Percentiles rank a stretch among this genome's conserved stretches.
phyloP scores from a whole-genome alignment of 1,284 basidiomycete genomes.

The Wallemia mellicola region DNA sequence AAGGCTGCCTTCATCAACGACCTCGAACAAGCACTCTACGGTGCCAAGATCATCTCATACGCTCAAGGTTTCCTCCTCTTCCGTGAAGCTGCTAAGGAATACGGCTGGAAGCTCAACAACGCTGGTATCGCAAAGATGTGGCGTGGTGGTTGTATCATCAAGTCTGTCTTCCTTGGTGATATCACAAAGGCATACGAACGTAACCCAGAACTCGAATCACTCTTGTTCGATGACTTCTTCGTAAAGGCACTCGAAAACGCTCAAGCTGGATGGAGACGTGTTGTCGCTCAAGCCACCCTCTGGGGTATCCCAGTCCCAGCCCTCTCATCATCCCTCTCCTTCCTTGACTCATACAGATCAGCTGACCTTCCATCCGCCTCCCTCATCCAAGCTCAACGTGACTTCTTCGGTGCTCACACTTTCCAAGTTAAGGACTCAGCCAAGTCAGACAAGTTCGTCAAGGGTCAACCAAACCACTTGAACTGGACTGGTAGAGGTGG shows the following conservation, averaged over 20 bases:
- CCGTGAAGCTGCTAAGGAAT: conserved; percentile 91
- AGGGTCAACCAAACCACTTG: conserved; percentile 55
- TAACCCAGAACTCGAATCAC: conserved; percentile 57
- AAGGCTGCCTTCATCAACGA: conserved; percentile 97
- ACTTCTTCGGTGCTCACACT: conserved; percentile 80
- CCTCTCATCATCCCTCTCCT: conserved; percentile 84
- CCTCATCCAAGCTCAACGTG: conserved; percentile 72
- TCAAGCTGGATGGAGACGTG: conserved; percentile 92
- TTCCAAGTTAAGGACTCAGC: conserved; percentile 71
- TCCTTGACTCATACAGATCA: conserved; percentile 84
- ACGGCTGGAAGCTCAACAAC: conserved; percentile 67
- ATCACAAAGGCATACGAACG: conserved; percentile 79
- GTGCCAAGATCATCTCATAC: conserved; percentile 97
- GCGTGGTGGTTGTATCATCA: conserved; percentile 99
- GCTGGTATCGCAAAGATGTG: conserved; percentile 96
- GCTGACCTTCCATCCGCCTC: conserved; percentile 67
- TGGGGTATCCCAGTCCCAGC: conserved; percentile 95
- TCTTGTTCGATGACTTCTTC: conserved; percentile 95
- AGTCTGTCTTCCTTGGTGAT: conserved; percentile 76
- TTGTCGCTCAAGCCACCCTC: conserved; percentile 79
- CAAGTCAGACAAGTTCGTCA: conserved; percentile 49
- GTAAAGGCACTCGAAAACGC: conserved; percentile 80
- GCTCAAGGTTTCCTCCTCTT: conserved; percentile 99
- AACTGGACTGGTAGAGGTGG: conserved; percentile 47
- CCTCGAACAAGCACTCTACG: conserved; percentile 95